Evolutionary conservation across 352 stramenopile species (phyloP).

Genomic region (Phytopythium montanum): DNA sequence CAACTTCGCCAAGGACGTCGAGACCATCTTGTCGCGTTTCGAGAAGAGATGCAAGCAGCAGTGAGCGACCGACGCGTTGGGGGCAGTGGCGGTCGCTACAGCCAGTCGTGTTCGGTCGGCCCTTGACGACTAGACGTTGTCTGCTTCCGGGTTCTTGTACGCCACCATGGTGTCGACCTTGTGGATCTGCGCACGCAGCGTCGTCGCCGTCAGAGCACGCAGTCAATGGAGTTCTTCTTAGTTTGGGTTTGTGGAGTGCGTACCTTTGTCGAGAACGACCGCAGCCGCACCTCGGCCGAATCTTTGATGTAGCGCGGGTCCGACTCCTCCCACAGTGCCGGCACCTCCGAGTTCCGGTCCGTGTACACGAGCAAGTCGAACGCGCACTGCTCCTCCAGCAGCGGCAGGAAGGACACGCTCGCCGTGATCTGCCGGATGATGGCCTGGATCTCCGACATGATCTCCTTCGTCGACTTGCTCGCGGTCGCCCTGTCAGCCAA

Average conservation of each 20-base stretch:
- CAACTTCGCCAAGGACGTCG: constrained; percentile 66
- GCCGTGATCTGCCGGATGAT: constrained; percentile 99
- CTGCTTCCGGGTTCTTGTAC: constrained; percentile 91
- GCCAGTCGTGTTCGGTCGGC: neutral
- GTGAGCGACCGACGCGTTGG: constrained; percentile 16
- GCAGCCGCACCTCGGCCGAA: constrained; percentile 95
- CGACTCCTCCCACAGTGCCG: constrained; percentile 96
- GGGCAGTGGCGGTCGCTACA: constrained; percentile 7
- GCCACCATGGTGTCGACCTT: constrained; percentile 98
- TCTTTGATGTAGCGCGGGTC: constrained; percentile 98
- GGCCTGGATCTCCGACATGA: constrained; percentile 98
- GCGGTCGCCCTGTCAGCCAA: constrained; percentile 15
- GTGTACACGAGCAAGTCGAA: constrained; percentile 99
- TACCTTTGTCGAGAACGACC: constrained; percentile 98
- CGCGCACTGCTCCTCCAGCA: constrained; percentile 97
- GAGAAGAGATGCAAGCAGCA: constrained; percentile 76
- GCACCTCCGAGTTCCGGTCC: constrained; percentile 94
- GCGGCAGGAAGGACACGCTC: constrained; percentile 97
- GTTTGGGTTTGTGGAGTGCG: neutral
- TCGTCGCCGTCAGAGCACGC: constrained; percentile 18
- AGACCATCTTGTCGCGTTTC: constrained; percentile 53
- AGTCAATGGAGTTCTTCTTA: constrained; percentile 5
- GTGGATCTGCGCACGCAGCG: constrained; percentile 83
- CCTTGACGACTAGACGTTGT: constrained; percentile 44
- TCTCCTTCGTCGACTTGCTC: constrained; percentile 89